Conservation (phyloP, 2,329 filamentous ascomycete genomes). For the Incumbomyces delicatus region DNA sequence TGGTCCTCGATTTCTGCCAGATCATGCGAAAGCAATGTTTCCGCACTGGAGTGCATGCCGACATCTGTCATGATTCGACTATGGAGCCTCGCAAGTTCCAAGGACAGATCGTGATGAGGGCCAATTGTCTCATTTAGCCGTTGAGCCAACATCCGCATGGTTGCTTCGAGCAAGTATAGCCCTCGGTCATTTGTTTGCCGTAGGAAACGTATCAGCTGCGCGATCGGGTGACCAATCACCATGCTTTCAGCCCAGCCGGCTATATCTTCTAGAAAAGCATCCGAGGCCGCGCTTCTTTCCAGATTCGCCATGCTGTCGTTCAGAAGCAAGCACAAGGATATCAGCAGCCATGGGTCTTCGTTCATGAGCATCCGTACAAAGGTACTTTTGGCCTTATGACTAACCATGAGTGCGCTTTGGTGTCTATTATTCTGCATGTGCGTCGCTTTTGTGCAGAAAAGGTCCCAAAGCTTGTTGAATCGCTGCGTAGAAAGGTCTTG, state of each 20-base stretch:
- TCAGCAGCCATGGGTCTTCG: constrained; percentile 1
- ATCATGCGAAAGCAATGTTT: constrained; percentile 1
- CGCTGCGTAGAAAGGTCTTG: neutral
- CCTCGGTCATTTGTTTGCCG: constrained; percentile 1
- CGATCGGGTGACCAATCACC: neutral
- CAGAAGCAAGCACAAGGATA: constrained; percentile 3
- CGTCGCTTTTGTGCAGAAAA: constrained; percentile 2
- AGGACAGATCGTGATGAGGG: neutral
- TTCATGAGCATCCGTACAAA: neutral
- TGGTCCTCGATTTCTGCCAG: neutral
- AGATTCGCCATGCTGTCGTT: constrained; percentile 1
- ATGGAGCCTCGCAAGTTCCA: constrained; percentile 1
- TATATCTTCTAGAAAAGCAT: neutral
- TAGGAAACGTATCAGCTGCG: neutral
- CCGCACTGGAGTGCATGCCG: constrained; percentile 1
- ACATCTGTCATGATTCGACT: constrained; percentile 1
- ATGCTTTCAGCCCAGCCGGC: neutral
- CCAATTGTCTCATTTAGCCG: neutral
- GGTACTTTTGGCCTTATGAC: neutral
- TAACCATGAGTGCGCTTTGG: neutral
- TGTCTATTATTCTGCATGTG: neutral
- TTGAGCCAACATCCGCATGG: neutral
- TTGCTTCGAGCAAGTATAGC: neutral
- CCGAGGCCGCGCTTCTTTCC: neutral
- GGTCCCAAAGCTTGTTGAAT: constrained; percentile 5